Evolutionary conservation across 805 yeast species (phyloP).

Genomic region (Ogataea paraovalis): DNA sequence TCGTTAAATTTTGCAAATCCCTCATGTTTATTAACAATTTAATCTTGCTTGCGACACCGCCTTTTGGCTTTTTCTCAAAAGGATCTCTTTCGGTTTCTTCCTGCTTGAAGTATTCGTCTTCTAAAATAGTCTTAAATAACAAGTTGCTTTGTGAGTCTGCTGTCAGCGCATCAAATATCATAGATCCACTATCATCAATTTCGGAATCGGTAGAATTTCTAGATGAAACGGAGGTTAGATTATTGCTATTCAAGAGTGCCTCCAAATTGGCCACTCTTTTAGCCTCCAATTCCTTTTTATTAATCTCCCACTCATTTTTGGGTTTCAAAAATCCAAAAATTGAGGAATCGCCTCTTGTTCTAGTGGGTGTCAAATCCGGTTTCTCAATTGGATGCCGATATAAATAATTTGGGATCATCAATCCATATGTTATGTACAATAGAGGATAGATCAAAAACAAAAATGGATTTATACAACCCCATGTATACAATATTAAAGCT

Average conservation of each 20-base stretch:
- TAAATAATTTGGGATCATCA: constrained; percentile 68
- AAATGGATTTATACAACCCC: constrained; percentile 69
- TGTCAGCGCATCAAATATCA: constrained; percentile 15
- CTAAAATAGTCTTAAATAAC: constrained; percentile 12
- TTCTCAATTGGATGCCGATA: constrained; percentile 60
- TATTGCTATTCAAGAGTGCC: constrained; percentile 6
- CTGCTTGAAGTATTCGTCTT: constrained; percentile 6
- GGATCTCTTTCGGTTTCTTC: constrained; percentile 3
- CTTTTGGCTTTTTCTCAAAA: constrained; percentile 3
- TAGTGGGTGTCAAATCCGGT: constrained; percentile 40
- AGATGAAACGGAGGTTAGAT: constrained; percentile 12
- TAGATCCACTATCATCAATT: constrained; percentile 8
- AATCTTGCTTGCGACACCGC: constrained; percentile 27
- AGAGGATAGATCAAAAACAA: constrained; percentile 62
- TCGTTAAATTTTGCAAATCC: constrained; percentile 65
- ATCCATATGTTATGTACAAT: constrained; percentile 47
- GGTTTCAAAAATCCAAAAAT: constrained; percentile 36
- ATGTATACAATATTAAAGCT: constrained; percentile 54
- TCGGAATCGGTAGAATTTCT: constrained; percentile 17
- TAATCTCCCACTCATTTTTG: constrained; percentile 17
- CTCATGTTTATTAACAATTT: constrained; percentile 59
- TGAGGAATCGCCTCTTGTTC: constrained; percentile 48
- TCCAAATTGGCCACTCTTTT: constrained; percentile 10
- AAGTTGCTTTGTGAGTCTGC: constrained; percentile 13
- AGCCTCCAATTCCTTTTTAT: constrained; percentile 7